A percentile compares a stretch with the other conserved stretches of the same genome.
Conservation (phyloP, 1,284 basidiomycete genomes). For the Leccinum angustisporum region DNA sequence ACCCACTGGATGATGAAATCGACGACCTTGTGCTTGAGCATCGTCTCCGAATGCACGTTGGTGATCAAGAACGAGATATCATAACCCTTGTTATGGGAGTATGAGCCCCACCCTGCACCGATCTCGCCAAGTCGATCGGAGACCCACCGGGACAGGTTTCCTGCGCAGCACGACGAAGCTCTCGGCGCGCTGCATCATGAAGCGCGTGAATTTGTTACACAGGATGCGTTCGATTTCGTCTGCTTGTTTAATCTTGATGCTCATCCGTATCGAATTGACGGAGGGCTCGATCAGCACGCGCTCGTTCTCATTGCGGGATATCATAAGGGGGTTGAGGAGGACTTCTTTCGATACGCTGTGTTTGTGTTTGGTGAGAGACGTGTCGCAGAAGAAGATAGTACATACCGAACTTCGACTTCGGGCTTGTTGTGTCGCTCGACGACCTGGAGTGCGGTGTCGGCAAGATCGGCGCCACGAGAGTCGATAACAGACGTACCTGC, state of each 20-base stretch:
- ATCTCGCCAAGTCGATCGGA: constrained; percentile 9
- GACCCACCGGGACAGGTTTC: constrained; percentile 83
- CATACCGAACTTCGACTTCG: constrained; percentile 85
- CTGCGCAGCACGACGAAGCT: constrained; percentile 94
- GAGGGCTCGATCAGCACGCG: constrained; percentile 95
- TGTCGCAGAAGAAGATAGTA: neutral
- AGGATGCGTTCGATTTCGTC: constrained; percentile 98
- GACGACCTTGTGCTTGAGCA: constrained; percentile 99
- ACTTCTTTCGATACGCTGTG: constrained; percentile 89
- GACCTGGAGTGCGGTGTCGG: constrained; percentile 50
- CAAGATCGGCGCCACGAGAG: constrained; percentile 6
- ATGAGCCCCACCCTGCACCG: constrained; percentile 3
- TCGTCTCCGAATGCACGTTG: constrained; percentile 93
- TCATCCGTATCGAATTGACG: constrained; percentile 94
- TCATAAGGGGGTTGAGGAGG: constrained; percentile 87
- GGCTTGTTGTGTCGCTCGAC: constrained; percentile 97
- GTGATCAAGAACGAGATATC: constrained; percentile 99
- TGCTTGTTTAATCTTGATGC: constrained; percentile 98
- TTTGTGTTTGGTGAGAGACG: constrained; percentile 2
- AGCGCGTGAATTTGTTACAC: constrained; percentile 98
- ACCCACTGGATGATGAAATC: constrained; percentile 97
- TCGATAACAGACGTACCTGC: constrained; percentile 54
- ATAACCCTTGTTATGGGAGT: constrained; percentile 66
- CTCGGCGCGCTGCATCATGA: constrained; percentile 99
- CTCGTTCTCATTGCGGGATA: constrained; percentile 96